These are phyloP conservation scores for Chenopodium formosanum DNA, from an alignment of 148 eudicot species.

Conservation along the genomic window DNA sequence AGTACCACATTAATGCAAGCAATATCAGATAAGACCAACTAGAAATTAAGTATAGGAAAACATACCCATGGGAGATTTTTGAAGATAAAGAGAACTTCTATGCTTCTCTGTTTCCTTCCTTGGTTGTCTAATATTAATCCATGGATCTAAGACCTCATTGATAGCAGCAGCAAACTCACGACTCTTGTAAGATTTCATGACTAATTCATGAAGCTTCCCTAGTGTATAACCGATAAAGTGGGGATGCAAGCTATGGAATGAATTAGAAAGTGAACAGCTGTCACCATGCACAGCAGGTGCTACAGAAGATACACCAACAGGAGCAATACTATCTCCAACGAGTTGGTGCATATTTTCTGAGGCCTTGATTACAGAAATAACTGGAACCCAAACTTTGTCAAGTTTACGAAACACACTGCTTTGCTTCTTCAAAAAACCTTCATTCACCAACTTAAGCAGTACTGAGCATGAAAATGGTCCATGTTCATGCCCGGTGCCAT, in stretches of 20 bases:
- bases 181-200: conserved; percentile 89
- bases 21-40: neutral
- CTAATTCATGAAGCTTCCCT: conserved; percentile 94
- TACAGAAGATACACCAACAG: conserved; percentile 36
- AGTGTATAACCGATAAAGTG: conserved; percentile 90
- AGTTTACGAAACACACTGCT: conserved; percentile 76
- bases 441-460: conserved; percentile 58
- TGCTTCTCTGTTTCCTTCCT: conserved; percentile 87
- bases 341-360: conserved; percentile 31
- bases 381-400: conserved; percentile 91
- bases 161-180: conserved; percentile 96
- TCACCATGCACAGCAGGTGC: conserved; percentile 33
- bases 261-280: conserved; percentile 31
- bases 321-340: conserved; percentile 29
- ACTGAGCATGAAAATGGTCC: conserved; percentile 73
- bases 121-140: conserved; percentile 84
- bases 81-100: conserved; percentile 24
- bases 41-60: neutral
- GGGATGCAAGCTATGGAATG: conserved; percentile 76
- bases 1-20: conserved; percentile 5
- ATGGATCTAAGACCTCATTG: conserved; percentile 90
- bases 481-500: conserved; percentile 89
- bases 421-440: conserved; percentile 58
- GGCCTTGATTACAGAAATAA: conserved; percentile 41
- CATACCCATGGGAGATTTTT: conserved; percentile 43